These are phyloP conservation scores for Aechmea fasciata DNA, from an alignment of 176 grass and related monocot species.

Conservation along the genomic window DNA sequence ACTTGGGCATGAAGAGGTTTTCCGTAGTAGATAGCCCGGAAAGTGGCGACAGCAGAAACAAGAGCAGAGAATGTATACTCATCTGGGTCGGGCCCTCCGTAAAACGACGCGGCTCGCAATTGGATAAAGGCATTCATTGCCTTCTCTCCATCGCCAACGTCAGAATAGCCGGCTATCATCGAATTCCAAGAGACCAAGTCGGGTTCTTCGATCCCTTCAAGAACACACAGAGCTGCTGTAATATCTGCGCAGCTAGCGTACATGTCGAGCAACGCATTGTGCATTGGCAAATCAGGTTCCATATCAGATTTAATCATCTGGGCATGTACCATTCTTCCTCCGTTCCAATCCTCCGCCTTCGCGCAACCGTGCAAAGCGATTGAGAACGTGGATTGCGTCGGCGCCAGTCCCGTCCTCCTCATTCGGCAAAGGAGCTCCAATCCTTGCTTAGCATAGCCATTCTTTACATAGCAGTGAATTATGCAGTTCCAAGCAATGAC, in stretches of 20 bases:
- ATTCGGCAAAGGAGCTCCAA: conserved; percentile 39
- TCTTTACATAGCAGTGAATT: conserved; percentile 57
- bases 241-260: conserved; percentile 60
- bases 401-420: conserved; percentile 27
- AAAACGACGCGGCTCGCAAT: conserved; percentile 24
- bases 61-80: conserved; percentile 71
- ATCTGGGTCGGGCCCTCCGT: conserved; percentile 32
- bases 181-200: conserved; percentile 87
- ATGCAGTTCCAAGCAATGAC: conserved; percentile 62
- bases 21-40: conserved; percentile 48
- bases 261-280: conserved; percentile 73
- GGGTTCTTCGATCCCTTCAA: conserved; percentile 45
- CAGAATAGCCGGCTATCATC: conserved; percentile 63
- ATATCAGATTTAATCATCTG: conserved; percentile 55
- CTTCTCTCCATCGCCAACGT: conserved; percentile 29
- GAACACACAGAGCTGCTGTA: conserved; percentile 30
- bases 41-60: conserved; percentile 46
- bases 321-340: conserved; percentile 56
- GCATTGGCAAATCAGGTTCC: conserved; percentile 45
- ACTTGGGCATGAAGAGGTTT: conserved; percentile 57
- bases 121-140: conserved; percentile 45
- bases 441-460: conserved; percentile 29
- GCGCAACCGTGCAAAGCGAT: conserved; percentile 47
- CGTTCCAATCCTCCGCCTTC: conserved; percentile 12
- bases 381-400: conserved; percentile 43